Conservation (phyloP, 768 basidiomycete genomes). For the Dentipellis fragilis region DNA sequence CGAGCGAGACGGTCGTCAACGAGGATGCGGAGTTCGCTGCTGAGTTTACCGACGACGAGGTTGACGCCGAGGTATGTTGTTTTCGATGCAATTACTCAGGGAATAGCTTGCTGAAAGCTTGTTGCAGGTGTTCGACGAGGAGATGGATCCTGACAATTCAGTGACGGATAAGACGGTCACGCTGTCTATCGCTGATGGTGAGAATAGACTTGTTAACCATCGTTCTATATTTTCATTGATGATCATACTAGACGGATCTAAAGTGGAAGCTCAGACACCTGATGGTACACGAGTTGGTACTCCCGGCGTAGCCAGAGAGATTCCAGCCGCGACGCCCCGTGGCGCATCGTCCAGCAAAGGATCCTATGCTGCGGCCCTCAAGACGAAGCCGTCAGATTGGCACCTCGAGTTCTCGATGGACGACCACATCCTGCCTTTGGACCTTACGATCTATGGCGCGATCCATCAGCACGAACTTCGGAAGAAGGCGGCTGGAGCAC, state of each 20-base stretch:
- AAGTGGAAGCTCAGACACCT: conserved; percentile 91
- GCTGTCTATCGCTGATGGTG: conserved; percentile 72
- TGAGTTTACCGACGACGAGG: conserved; percentile 77
- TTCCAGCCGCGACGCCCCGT: conserved; percentile 22
- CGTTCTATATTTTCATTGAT: conserved; percentile 3
- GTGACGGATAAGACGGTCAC: conserved; percentile 79
- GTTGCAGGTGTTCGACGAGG: conserved; percentile 72
- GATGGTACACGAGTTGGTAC: conserved; percentile 93
- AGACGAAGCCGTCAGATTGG: conserved; percentile 90
- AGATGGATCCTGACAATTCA: conserved; percentile 62
- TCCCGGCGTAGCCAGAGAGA: conserved; percentile 50
- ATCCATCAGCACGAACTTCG: conserved; percentile 86
- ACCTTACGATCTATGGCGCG: conserved; percentile 93
- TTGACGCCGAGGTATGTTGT: conserved; percentile 58
- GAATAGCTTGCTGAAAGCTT: neutral
- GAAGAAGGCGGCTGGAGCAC: conserved; percentile 42
- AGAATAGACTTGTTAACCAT: neutral
- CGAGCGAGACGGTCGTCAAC: conserved; percentile 46
- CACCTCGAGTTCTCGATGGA: conserved; percentile 95
- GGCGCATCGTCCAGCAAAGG: conserved; percentile 28
- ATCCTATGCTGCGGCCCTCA: conserved; percentile 94
- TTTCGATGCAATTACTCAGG: neutral
- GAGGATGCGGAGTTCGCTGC: conserved; percentile 55
- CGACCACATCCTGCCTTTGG: conserved; percentile 72
- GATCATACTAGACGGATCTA: conserved; percentile 62